Base-by-base conservation (phyloP, 2,329 filamentous ascomycete genomes). In the Neoarthrinium moseri region DNA sequence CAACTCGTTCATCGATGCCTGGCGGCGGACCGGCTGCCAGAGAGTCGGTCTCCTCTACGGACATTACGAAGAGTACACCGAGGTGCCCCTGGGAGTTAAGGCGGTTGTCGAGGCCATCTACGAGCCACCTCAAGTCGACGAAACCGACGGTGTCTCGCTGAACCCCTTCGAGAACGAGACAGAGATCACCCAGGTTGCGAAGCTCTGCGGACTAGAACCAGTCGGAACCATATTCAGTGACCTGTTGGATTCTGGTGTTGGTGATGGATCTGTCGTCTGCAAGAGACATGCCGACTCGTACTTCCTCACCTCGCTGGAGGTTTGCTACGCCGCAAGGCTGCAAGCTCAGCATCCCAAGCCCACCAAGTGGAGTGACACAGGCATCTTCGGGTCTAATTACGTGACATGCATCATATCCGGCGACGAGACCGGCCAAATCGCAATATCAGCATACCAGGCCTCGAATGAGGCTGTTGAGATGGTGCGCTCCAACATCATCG, bases 41-140 rank as follows among this genome's bases (percentile, higher is more conserved):
- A 81, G 94, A 32, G 66, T 97, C 37, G 94, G 92, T 5, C 96
- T 91, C 59, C 71, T 99, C 5, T 99, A 97, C 57, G 94, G 94
- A 15, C 83, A 84, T 43, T 96, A 96, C 61, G 81, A 87, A 51
- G 89, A 96, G 65, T 99, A 99, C 63, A 80, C 85, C 3, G 90
- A 95, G 62, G 90, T 99, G 4, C 95, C 94, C 0, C 77, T 99
- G 1, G 95, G 95, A 8, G 83, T 95, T 46, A 99, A 99, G 69
- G 92, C 92, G 13, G 83, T 99, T 1, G 91, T 99, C 0, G 91
- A 99, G 70, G 92, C 91, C 32, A 96, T 99, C 53, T 99, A 96
- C 59, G 94, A 99, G 63, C 89, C 91, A 4, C 94, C 94, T 3
- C 94, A 99, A 63, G 73, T 92, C 27, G 85, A 91, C 56, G 94